Evolutionary conservation across 2,329 filamentous ascomycete species (phyloP).

Genomic region (Periconia macrospinosa): DNA sequence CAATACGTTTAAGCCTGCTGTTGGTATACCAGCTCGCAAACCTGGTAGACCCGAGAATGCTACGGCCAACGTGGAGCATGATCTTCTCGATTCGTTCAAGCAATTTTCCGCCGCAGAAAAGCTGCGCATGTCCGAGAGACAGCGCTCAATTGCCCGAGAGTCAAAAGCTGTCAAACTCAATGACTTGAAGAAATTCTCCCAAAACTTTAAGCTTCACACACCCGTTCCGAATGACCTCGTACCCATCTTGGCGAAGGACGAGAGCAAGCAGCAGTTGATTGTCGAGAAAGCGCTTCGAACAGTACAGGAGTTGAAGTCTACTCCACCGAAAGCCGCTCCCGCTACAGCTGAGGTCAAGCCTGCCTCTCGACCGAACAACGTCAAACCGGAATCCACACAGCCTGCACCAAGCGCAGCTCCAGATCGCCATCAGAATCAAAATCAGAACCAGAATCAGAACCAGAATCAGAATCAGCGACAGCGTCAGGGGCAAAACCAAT

Average conservation of each 20-base stretch:
- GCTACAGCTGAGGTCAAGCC: slow-evolving; percentile 35
- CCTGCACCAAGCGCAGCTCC: slow-evolving; percentile 31
- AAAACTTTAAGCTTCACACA: slow-evolving; percentile 90
- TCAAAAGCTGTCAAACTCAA: slow-evolving; percentile 93
- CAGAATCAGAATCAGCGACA: slow-evolving; percentile 49
- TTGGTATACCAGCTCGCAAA: slow-evolving; percentile 36
- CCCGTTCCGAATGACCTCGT: slow-evolving; percentile 91
- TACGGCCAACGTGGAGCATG: slow-evolving; percentile 62
- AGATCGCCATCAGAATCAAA: slow-evolving; percentile 49
- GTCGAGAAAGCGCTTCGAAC: slow-evolving; percentile 83
- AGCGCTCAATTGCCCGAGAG: slow-evolving; percentile 57
- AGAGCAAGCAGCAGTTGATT: slow-evolving; percentile 90
- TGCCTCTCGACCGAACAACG: slow-evolving; percentile 34
- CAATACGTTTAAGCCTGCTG: slow-evolving; percentile 29
- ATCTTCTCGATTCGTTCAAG: slow-evolving; percentile 65
- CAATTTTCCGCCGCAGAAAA: slow-evolving; percentile 66
- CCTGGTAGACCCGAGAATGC: slow-evolving; percentile 53
- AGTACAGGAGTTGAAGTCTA: slow-evolving; percentile 57
- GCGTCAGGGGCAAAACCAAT: slow-evolving; percentile 41
- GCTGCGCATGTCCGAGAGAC: slow-evolving; percentile 59
- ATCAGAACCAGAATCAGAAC: slow-evolving; percentile 47
- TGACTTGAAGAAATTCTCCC: slow-evolving; percentile 92
- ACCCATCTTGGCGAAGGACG: slow-evolving; percentile 94
- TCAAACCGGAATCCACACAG: slow-evolving; percentile 36
- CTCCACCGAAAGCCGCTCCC: slow-evolving; percentile 48